Conservation (phyloP, 345 rosid species). For the Populus deltoides region DNA sequence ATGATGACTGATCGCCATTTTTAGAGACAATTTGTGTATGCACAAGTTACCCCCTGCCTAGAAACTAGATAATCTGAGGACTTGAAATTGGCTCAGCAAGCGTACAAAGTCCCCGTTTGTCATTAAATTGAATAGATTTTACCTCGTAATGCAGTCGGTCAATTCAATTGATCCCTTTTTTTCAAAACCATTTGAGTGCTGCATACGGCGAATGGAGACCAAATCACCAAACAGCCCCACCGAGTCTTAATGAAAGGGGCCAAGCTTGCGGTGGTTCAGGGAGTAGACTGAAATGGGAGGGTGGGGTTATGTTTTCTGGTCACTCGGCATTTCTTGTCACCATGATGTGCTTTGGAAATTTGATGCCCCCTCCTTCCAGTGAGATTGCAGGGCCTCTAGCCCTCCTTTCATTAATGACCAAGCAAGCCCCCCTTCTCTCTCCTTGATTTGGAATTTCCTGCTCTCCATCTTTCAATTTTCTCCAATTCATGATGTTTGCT, state of each 20-base stretch:
- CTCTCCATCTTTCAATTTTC: not conserved
- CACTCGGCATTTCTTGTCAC: slow-evolving; percentile 1
- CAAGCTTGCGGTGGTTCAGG: not conserved
- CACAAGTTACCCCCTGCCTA: too few species aligned
- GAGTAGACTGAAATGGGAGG: not conserved
- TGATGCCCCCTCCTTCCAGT: too few species aligned
- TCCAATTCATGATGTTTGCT: not conserved
- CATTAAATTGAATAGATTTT: too few species aligned
- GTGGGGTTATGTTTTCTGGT: not conserved
- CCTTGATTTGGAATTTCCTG: not conserved
- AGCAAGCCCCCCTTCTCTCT: not conserved
- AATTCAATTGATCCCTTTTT: too few species aligned
- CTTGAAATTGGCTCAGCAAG: not conserved
- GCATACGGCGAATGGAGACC: too few species aligned
- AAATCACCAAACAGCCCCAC: too few species aligned
- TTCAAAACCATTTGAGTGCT: too few species aligned
- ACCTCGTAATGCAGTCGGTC: too few species aligned
- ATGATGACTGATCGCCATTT: too few species aligned
- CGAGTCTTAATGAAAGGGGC: too few species aligned
- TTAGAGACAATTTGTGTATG: too few species aligned
- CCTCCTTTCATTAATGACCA: not conserved
- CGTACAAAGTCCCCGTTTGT: not conserved
- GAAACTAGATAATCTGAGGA: not conserved
- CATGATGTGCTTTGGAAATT: not conserved
- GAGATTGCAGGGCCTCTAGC: slow-evolving; percentile 4